phyloP scores from a whole-genome alignment of 2,329 filamentous ascomycete species.

The Monosporascus cannonballus region DNA sequence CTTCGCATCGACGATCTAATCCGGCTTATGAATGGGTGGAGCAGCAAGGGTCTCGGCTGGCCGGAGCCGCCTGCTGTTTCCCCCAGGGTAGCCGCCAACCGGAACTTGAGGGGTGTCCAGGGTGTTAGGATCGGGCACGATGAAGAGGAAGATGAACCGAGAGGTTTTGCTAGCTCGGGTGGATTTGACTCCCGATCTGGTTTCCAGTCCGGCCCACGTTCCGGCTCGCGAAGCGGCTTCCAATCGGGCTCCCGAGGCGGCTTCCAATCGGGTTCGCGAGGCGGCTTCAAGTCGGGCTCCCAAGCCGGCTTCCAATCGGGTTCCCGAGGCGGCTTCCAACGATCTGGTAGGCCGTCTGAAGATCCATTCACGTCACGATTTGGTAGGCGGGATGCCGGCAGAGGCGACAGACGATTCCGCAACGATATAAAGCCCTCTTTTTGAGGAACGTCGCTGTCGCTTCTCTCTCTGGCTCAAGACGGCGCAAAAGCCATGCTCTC shows the following conservation, averaged over 20 bases:
- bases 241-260: constrained; percentile 2
- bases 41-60: constrained; percentile 45
- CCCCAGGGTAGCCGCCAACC: constrained; percentile 11
- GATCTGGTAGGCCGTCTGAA: no score
- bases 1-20: constrained; percentile 31
- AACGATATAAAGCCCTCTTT: not conserved
- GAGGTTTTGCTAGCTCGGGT: constrained; percentile 2
- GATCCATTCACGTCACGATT: not conserved
- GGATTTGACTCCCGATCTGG: not conserved
- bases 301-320: not conserved
- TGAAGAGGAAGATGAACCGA: not conserved
- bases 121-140: constrained; percentile 22
- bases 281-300: constrained; percentile 1
- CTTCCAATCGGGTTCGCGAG: not conserved
- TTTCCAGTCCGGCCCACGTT: no score
- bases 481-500: not conserved
- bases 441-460: not conserved
- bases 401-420: not conserved
- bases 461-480: constrained; percentile 2
- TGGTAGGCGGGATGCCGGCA: not conserved
- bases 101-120: constrained; percentile 19
- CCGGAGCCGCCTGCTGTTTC: constrained; percentile 37
- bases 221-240: constrained; percentile 2
- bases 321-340: not conserved
- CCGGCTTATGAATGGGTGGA: constrained; percentile 48